Conservation (phyloP, 2,329 filamentous ascomycete genomes). For the Pestalotiopsis sp. region DNA sequence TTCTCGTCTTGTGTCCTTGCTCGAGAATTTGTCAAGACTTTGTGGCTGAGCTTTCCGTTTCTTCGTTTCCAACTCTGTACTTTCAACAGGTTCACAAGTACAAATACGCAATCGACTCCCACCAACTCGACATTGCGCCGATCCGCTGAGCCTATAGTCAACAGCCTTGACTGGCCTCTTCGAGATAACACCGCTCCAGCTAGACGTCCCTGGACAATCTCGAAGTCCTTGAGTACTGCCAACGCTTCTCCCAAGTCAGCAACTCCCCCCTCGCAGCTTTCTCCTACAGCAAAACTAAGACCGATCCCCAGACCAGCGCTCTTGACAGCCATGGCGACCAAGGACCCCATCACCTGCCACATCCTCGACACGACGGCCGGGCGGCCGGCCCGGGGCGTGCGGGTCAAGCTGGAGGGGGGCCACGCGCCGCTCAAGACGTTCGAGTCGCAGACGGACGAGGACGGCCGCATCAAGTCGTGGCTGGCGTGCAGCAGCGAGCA, state of each 20-base stretch:
- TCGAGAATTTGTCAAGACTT: background rate
- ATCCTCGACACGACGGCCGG: conserved; percentile 82
- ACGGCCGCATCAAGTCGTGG: conserved; percentile 76
- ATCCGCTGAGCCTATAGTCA: background rate
- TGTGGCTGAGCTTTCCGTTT: background rate
- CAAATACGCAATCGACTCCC: background rate
- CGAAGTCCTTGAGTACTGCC: background rate
- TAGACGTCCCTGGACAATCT: background rate
- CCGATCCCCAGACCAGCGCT: background rate
- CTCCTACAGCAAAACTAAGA: background rate
- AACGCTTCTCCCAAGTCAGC: background rate
- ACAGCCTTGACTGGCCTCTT: background rate
- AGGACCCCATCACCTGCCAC: conserved; percentile 81
- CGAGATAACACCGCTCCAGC: background rate
- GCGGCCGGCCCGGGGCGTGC: conserved; percentile 66
- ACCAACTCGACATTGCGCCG: background rate
- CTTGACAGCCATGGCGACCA: conserved; percentile 34
- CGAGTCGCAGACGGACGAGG: conserved; percentile 70
- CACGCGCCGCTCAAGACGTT: conserved; percentile 52
- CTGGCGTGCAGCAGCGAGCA: conserved; percentile 55
- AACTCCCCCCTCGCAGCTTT: background rate
- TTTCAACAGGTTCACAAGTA: background rate
- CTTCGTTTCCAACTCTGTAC: background rate
- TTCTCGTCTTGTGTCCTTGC: no score
- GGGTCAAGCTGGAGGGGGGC: conserved; percentile 61